Percentiles rank a stretch among this genome's conserved stretches.
Evolutionary conservation across 768 basidiomycete genomes (phyloP).

Genomic region (Suillus americanus): DNA sequence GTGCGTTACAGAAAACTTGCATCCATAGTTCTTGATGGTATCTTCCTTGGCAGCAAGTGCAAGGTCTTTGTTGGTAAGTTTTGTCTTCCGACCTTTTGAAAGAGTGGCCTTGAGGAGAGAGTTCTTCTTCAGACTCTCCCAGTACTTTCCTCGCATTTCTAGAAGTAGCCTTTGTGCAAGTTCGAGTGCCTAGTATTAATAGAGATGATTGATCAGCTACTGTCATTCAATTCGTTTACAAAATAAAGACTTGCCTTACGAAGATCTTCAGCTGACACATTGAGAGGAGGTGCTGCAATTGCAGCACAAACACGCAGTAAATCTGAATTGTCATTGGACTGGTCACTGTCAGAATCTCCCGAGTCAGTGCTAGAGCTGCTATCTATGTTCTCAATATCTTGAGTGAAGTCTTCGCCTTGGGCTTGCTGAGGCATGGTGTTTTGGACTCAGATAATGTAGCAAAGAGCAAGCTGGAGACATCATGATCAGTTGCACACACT

Average conservation of each 20-base stretch:
- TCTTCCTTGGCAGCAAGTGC: background rate
- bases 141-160: background rate
- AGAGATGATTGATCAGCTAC: background rate
- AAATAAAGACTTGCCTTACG: background rate
- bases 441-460: background rate
- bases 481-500: background rate
- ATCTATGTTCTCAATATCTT: background rate
- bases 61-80: background rate
- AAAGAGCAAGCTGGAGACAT: background rate
- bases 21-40: background rate
- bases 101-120: background rate
- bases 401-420: background rate
- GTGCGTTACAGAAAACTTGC: background rate
- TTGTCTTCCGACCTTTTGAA: background rate
- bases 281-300: background rate
- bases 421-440: background rate
- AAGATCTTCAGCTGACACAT: background rate
- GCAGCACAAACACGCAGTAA: background rate
- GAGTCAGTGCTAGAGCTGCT: background rate
- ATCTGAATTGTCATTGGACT: background rate
- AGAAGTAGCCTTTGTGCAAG: background rate
- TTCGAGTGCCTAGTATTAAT: too few relatives aligned
- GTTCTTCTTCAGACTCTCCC: background rate
- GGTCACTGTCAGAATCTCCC: background rate
- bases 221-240: background rate